Evolutionary conservation across 2,329 filamentous ascomycete species (phyloP), one percentile per base, ranked within the genome.

Genomic region (Diaporthe destruens): DNA sequence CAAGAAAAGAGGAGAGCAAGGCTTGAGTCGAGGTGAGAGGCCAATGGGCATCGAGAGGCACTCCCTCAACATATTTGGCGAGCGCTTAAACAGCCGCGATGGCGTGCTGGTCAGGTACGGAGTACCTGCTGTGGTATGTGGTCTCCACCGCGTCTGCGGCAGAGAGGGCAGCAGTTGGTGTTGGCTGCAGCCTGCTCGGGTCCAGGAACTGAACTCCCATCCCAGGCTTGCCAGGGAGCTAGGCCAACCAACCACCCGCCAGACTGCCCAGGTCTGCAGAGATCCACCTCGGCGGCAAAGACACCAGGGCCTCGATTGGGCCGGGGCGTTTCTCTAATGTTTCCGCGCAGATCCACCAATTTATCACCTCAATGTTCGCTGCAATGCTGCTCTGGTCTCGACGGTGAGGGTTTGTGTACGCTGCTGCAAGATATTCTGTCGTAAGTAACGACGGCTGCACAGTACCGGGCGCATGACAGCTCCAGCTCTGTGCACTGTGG

Each of bases 51-150:
- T 12, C n/a, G 55, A 29, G 34, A 39, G 29, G 16, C 42, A 56
- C 18, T 16, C 34, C 12, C n/a, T 61, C 68, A 53, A 47, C 68
- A 44, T 44, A 39, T 25, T 34, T 49, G 23, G 56, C 55, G 55
- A 42, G 68, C 68, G 68, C 68, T 61, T 70, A 63, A 53, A 70
- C 55, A 70, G 68, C 67, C 67, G 67, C 67, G 67, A 70, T 53
- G 67, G 67, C 32, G 67, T 61, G 67, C 55, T 70, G 47, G 23
- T 36, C 49, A 20, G 47, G 32, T 6, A 65, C 25, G 36, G 54
- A 11, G 8, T 12, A 42, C 11, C 11, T 39, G 36, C 36, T 39
- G 8, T 5, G 11, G 34, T 36, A 36, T 16, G 39, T 42, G 39
- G 39, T 42, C 39, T 42, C 39, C 39, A 42, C 39, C 14, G 39